Base-by-base conservation (phyloP, 148 eudicot genomes). In the Beta vulgaris region DNA sequence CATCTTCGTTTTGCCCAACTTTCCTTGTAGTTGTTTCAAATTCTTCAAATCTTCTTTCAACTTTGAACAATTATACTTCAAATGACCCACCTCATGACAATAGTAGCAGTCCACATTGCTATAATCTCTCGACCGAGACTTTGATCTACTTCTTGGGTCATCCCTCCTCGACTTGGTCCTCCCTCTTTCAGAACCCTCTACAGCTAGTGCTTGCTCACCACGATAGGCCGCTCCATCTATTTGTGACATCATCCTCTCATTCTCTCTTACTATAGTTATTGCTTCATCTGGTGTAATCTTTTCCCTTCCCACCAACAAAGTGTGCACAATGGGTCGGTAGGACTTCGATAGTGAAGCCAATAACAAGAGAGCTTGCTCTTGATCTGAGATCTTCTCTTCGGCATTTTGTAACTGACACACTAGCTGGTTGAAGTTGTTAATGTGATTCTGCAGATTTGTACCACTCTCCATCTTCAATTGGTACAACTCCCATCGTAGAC, bases 231-330 rank as follows among this genome's bases (percentile, higher is more conserved):
- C 49, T 36, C 39, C 66, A 31, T 15, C 19, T 4, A 51, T 51
- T 51, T n/a, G n/a, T n/a, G n/a, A 7, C 60, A 70, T 51, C 73
- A 70, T 13, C 59, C 42, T 70, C 59, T 48, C 60, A 51, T 48
- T 46, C 19, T 69, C 72, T 44, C 72, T 69, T 7, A 44, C 11
- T 39, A 69, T 23, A 0, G 23, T 26, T 31, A 46, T 23, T 3
- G 57, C 36, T 31, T 48, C 35, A 18, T 69, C 73, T 12, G 39
- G 48, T 28, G 58, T 69, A 11, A 46, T 69, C 57, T 69, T 48
- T 1, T 29, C 18, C 46, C 36, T 46, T 40, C 72, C 55, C 31
- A 44, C 70, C 8, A 69, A 57, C 57, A 69, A 23, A 13, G 54
- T 48, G 7, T 40, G 10, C 3, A 69, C 57, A 26, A 69, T 69